These are phyloP conservation scores for Malbranchea cinnamomea DNA, from an alignment of 2,329 filamentous ascomycete genomes.

Conservation along the genomic window DNA sequence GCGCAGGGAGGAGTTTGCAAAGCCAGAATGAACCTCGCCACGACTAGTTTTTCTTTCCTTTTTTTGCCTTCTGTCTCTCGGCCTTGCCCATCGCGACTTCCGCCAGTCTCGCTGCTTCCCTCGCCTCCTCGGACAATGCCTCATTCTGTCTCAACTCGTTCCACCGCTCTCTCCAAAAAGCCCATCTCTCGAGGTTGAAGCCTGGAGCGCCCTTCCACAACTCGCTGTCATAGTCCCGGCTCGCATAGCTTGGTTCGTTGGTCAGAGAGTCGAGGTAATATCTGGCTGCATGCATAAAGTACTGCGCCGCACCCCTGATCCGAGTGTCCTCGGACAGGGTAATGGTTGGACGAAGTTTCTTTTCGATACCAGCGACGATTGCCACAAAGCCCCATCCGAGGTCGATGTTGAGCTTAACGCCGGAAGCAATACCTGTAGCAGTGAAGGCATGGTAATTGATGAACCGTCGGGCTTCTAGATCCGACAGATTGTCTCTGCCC, in stretches of 20 bases:
- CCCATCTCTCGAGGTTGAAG: neutral
- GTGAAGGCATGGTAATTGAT: constrained; percentile 3
- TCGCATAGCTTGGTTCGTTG: neutral
- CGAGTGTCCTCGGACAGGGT: neutral
- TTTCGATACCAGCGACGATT: constrained; percentile 2
- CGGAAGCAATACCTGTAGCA: neutral
- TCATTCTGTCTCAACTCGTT: neutral
- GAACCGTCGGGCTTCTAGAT: neutral
- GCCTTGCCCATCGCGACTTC: constrained; percentile 1
- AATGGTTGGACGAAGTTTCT: neutral
- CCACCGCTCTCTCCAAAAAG: neutral
- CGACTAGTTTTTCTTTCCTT: too few relatives aligned
- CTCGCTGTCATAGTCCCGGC: constrained; percentile 2
- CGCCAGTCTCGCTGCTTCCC: neutral
- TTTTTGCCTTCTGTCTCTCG: neutral
- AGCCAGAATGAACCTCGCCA: too few relatives aligned
- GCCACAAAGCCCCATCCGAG: constrained; percentile 1
- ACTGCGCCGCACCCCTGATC: neutral
- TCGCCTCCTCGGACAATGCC: neutral
- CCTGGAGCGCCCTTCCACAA: constrained; percentile 1
- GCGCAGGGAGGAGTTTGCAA: too few relatives aligned
- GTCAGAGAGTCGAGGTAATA: neutral
- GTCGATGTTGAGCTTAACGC: neutral
- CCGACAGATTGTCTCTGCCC: too few relatives aligned
- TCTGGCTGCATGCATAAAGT: neutral